A percentile compares a stretch with the other conserved stretches of the same genome.
phyloP scores from a whole-genome alignment of 805 yeast species.

The Zygoascus bituminiphila region DNA sequence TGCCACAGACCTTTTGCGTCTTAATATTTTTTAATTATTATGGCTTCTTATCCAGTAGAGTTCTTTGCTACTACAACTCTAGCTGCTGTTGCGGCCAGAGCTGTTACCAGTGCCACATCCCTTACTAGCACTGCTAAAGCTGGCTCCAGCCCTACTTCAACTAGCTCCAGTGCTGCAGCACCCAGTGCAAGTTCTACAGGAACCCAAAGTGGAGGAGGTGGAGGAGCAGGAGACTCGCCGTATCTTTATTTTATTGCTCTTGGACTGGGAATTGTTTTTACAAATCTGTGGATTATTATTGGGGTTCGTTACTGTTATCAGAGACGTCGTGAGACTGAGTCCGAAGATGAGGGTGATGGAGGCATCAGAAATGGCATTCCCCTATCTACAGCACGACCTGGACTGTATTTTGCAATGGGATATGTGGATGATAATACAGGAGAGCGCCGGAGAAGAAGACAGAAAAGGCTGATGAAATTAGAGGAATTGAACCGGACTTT shows the following conservation, averaged over 20 bases:
- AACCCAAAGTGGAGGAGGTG: no score
- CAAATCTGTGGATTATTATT: constrained; percentile 29
- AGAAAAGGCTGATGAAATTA: constrained; percentile 22
- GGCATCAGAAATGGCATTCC: not conserved
- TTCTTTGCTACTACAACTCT: not conserved
- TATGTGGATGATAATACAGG: constrained; percentile 13
- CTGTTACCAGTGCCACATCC: not conserved
- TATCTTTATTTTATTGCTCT: constrained; percentile 30
- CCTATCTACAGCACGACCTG: not conserved
- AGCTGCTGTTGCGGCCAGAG: not conserved
- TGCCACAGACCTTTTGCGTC: no score
- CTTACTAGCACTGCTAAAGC: not conserved
- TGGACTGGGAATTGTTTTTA: constrained; percentile 30
- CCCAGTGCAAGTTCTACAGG: not conserved
- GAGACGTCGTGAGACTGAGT: constrained; percentile 3
- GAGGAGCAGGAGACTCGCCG: constrained; percentile 17
- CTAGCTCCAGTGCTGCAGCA: not conserved
- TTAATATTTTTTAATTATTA: no score
- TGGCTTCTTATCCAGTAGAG: not conserved
- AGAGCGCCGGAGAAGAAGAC: constrained; percentile 14
- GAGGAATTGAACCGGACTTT: constrained; percentile 25
- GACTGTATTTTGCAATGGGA: constrained; percentile 10
- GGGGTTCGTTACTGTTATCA: constrained; percentile 29
- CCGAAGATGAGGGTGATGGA: not conserved
- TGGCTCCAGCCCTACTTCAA: not conserved